Evolutionary conservation across 75 land plant genomes (phyloP).

Genomic region (Ceratopteris richardii): DNA sequence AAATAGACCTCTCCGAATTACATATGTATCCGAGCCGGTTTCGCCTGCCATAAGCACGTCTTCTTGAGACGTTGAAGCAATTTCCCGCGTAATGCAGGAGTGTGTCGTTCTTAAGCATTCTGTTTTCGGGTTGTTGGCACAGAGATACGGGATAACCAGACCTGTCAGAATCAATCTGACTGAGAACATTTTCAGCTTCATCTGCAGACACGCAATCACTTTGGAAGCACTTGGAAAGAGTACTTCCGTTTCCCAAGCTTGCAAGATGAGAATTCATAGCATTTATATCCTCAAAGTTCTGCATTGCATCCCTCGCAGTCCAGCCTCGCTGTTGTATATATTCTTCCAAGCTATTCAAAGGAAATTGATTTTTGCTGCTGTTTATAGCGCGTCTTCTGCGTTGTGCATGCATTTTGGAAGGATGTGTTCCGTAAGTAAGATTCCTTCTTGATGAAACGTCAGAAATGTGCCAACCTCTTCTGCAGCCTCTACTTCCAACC

Average conservation of each 20-base stretch:
- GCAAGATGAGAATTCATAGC: no score
- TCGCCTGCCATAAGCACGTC: neutral
- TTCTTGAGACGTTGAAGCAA: slow-evolving; percentile 3
- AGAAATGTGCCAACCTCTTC: neutral
- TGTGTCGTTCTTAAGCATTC: neutral
- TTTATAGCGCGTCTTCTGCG: neutral
- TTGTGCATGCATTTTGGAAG: neutral
- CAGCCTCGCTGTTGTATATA: neutral
- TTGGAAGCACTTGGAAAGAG: neutral
- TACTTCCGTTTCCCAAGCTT: neutral
- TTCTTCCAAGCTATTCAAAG: neutral
- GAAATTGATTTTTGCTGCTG: neutral
- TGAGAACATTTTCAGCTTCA: neutral
- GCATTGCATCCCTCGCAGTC: neutral
- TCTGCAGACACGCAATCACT: neutral
- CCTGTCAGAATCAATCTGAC: neutral
- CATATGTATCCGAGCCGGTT: neutral
- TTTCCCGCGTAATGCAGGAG: neutral
- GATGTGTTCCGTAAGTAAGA: neutral
- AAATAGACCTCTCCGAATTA: slow-evolving; percentile 1
- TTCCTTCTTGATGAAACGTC: neutral
- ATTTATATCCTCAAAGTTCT: no score
- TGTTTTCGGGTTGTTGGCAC: neutral
- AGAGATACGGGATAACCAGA: neutral
- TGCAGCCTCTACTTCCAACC: neutral